These are phyloP conservation scores for Nakaseomyces uthaithaninus DNA, from an alignment of 1,139 yeast genomes.

Conservation along the genomic window DNA sequence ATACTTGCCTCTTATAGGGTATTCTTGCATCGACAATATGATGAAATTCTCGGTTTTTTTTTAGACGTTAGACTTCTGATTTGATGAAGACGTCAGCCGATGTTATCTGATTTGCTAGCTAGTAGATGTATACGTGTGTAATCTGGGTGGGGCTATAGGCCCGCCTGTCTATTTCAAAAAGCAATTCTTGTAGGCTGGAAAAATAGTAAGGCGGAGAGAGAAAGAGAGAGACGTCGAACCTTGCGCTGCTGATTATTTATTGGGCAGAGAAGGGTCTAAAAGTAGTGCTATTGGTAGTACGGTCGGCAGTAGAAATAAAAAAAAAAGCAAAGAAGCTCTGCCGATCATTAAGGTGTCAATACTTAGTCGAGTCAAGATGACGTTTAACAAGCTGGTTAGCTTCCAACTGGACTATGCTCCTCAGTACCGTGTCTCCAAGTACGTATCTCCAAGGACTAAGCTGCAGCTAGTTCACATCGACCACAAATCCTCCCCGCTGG, in stretches of 20 bases:
- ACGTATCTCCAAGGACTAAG: slow-evolving; percentile 52
- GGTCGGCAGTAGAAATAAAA: not conserved
- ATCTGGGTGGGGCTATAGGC: too few species aligned
- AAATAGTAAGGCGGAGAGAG: too few species aligned
- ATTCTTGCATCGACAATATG: slow-evolving; percentile 13
- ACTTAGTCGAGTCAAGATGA: slow-evolving; percentile 14
- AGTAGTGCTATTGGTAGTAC: too few species aligned
- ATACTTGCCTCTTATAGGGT: too few species aligned
- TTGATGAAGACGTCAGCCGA: slow-evolving; percentile 24
- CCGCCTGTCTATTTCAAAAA: too few species aligned
- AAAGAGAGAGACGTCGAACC: too few species aligned
- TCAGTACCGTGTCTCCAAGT: slow-evolving; percentile 30
- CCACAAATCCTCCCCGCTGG: slow-evolving; percentile 74
- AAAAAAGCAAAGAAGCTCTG: not conserved
- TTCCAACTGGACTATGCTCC: slow-evolving; percentile 33
- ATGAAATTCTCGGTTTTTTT: slow-evolving; percentile 24
- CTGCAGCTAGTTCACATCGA: slow-evolving; percentile 68
- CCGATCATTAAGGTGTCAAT: not conserved
- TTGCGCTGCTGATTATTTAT: too few species aligned
- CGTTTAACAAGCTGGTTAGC: slow-evolving; percentile 26
- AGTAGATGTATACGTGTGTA: too few species aligned
- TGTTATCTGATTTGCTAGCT: slow-evolving; percentile 10
- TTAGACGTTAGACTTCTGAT: slow-evolving; percentile 36
- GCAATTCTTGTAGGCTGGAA: too few species aligned
- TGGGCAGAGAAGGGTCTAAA: too few species aligned